phyloP scores from a whole-genome alignment of 441 rosid species.

The Jatropha multifida region DNA sequence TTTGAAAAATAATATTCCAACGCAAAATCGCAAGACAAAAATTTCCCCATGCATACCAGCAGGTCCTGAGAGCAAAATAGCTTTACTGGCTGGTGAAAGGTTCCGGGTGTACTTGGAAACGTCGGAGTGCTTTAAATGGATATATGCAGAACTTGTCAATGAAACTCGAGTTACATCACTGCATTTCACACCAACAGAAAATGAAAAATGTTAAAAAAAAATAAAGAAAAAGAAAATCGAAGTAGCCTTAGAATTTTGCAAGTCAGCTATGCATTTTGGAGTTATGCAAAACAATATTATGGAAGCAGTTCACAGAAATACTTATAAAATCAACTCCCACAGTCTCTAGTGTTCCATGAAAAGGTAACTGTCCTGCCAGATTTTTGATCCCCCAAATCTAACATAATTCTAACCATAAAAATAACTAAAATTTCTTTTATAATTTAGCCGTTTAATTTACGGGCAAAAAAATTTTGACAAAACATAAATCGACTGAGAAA shows the following conservation, averaged over 20 bases:
- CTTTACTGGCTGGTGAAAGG: conserved; percentile 87
- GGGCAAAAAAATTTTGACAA: neutral
- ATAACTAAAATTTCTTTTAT: neutral
- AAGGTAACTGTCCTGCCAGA: neutral
- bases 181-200: conserved; percentile 23
- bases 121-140: conserved; percentile 77
- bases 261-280: neutral
- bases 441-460: neutral
- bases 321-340: neutral
- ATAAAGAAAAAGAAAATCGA: no score
- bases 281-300: neutral
- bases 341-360: conserved; percentile 1
- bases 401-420: neutral
- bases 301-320: neutral
- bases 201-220: neutral
- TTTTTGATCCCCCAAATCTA: neutral
- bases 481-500: neutral
- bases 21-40: neutral
- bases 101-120: conserved; percentile 87
- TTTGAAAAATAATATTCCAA: conserved; percentile 7
- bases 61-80: conserved; percentile 87
- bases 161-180: conserved; percentile 71
- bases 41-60: conserved; percentile 51
- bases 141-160: conserved; percentile 84
- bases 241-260: neutral